phyloP scores from a whole-genome alignment of 306 rosid genomes.

The Prunus salicina region DNA sequence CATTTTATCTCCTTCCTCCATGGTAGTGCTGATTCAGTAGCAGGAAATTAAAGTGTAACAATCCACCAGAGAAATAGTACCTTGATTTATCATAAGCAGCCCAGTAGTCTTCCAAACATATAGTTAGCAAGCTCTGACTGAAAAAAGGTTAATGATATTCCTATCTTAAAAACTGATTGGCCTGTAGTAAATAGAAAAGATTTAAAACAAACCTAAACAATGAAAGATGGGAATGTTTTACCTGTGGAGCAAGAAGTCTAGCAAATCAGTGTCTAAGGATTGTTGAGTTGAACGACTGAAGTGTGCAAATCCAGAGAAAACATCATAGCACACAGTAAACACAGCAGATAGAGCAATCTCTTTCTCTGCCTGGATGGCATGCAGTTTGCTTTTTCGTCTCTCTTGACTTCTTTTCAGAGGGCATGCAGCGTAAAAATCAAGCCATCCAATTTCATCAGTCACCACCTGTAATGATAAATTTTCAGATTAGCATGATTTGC shows the following conservation, averaged over 20 bases:
- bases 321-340: constrained; percentile 63
- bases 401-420: constrained; percentile 32
- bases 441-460: constrained; percentile 68
- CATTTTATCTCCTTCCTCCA: constrained; percentile 6
- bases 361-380: constrained; percentile 58
- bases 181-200: constrained; percentile 6
- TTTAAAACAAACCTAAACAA: neutral
- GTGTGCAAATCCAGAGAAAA: constrained; percentile 65
- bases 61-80: constrained; percentile 25
- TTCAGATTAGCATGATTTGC: constrained; percentile 2
- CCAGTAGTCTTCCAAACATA: constrained; percentile 64
- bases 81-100: constrained; percentile 59
- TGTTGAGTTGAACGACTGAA: constrained; percentile 56
- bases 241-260: constrained; percentile 60
- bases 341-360: constrained; percentile 53
- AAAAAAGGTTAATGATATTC: constrained; percentile 14
- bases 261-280: constrained; percentile 46
- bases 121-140: constrained; percentile 58
- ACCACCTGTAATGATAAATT: constrained; percentile 42
- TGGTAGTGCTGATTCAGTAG: constrained; percentile 8
- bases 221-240: constrained; percentile 13
- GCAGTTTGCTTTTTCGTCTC: constrained; percentile 44
- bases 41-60: constrained; percentile 2
- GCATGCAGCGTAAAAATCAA: constrained; percentile 56
- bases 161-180: constrained; percentile 13